Conservation (phyloP, 2,329 filamentous ascomycete species). For the Aureobasidium leucospermi region DNA sequence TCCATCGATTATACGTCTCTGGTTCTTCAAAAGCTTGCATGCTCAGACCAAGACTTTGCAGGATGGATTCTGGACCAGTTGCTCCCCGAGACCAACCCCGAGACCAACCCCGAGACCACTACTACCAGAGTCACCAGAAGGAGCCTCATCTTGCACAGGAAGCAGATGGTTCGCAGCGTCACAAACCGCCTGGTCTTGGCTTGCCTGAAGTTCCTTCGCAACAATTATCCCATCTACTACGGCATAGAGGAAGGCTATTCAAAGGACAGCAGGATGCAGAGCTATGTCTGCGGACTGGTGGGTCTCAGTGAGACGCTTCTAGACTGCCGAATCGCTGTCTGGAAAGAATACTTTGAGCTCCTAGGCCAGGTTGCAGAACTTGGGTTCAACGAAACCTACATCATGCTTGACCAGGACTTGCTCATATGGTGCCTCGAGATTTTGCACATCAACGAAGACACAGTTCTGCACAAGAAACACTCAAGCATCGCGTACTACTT, state of each 20-base stretch:
- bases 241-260: slow-evolving; percentile 12
- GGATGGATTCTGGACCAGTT: slow-evolving; percentile 56
- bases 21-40: slow-evolving; percentile 47
- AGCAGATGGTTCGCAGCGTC: slow-evolving; percentile 24
- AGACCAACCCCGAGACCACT: slow-evolving; percentile 21
- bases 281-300: not conserved
- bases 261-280: not conserved
- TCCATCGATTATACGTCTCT: slow-evolving; percentile 52
- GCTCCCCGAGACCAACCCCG: slow-evolving; percentile 35
- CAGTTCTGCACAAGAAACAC: not conserved
- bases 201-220: slow-evolving; percentile 26
- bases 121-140: slow-evolving; percentile 44
- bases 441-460: slow-evolving; percentile 4
- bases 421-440: slow-evolving; percentile 16
- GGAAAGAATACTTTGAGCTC: slow-evolving; percentile 19
- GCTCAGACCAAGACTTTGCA: slow-evolving; percentile 44
- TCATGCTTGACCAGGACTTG: slow-evolving; percentile 15
- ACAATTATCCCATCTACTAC: slow-evolving; percentile 26
- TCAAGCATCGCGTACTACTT: not conserved
- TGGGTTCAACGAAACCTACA: slow-evolving; percentile 14
- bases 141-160: slow-evolving; percentile 46
- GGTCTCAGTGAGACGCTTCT: slow-evolving; percentile 7
- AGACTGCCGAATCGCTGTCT: not conserved
- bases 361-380: slow-evolving; percentile 13
- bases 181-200: slow-evolving; percentile 27